Evolutionary conservation across 192 early-diverging fungal genomes (phyloP), one percentile per base, ranked within the genome.

Genomic region (Linnemannia exigua): DNA sequence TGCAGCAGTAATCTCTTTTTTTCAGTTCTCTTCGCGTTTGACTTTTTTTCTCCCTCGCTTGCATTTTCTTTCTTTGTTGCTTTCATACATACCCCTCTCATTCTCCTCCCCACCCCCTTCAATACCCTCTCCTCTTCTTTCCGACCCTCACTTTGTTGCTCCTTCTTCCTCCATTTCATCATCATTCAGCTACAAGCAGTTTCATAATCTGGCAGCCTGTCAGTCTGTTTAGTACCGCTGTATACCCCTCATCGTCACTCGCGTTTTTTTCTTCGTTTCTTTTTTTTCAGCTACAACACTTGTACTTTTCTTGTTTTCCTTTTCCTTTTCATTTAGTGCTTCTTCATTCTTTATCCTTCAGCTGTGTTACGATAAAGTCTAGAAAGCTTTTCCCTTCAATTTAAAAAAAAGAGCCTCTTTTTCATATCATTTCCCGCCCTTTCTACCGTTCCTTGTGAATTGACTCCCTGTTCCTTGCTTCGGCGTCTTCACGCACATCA

Each of bases 221-320:
- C 68, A 41, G 36, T 16, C 15, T 68, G 67, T 38, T 72, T 72
- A 35, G 25, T 44, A n/a, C n/a, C n/a, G 71, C 46, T 72, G 35
- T 72, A 72, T 72, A 72, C 71, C 47, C 52, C 58, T 31, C 47
- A 48, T 72, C 31, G 38, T 31, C 58, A 31, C 58, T 12, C 58
- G 28, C 58, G 11, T 72, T 72, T 31, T 31, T 72, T 33, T 72
- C n/a, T 72, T 33, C 50, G 44, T 51, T 48, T 48, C 20, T 50
- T 50, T 33, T 48, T 72, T 51, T 33, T 51, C 68, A 70, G 20
- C n/a, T 70, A 70, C 58, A 63, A 41, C 67, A 36, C 67, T 38
- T 38, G 37, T 69, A 69, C 17, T 41, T 38, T 48, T 48, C 17
- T 22, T 72, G 15, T 31, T 72, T 44, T 44, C 46, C 38, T 68